phyloP scores from a whole-genome alignment of 163 green algal genomes.

The Volvox carteri region DNA sequence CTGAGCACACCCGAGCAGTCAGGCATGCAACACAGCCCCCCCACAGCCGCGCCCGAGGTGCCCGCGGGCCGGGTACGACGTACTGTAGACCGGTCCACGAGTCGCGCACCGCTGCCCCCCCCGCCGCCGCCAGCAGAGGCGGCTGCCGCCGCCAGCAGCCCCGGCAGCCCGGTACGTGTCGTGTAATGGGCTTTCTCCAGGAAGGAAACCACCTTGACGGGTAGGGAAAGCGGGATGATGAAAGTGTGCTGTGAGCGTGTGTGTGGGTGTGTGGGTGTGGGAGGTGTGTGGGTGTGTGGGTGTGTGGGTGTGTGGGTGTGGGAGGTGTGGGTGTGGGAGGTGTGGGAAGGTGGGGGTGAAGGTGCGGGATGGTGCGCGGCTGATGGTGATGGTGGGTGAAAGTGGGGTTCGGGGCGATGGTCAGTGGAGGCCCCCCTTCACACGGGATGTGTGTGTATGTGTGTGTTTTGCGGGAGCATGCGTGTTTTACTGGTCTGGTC shows the following conservation, averaged over 20 bases:
- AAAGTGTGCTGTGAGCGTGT: background rate
- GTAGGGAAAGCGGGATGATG: background rate
- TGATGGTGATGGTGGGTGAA: background rate
- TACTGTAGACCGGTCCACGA: constrained; percentile 7
- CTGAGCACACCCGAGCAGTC: constrained; percentile 31
- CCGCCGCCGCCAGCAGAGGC: background rate
- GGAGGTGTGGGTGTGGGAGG: background rate
- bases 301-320: no score
- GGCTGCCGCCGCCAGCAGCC: constrained; percentile 48
- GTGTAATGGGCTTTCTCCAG: constrained; percentile 29
- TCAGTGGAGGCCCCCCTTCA: background rate
- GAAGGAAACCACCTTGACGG: constrained; percentile 13
- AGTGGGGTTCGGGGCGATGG: background rate
- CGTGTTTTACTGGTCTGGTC: no score
- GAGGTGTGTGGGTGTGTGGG: no score
- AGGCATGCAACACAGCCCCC: constrained; percentile 3
- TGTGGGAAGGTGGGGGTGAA: background rate
- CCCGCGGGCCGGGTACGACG: background rate
- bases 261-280: no score
- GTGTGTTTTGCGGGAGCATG: no score
- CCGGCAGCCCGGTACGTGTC: constrained; percentile 26
- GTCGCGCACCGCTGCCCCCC: background rate
- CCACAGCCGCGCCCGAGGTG: background rate
- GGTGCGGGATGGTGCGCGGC: background rate
- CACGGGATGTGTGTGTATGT: background rate